A percentile compares a stretch with the other conserved stretches of the same genome.
Conservation (phyloP, 179 eudicot species). For the Monotropa hypopitys region DNA sequence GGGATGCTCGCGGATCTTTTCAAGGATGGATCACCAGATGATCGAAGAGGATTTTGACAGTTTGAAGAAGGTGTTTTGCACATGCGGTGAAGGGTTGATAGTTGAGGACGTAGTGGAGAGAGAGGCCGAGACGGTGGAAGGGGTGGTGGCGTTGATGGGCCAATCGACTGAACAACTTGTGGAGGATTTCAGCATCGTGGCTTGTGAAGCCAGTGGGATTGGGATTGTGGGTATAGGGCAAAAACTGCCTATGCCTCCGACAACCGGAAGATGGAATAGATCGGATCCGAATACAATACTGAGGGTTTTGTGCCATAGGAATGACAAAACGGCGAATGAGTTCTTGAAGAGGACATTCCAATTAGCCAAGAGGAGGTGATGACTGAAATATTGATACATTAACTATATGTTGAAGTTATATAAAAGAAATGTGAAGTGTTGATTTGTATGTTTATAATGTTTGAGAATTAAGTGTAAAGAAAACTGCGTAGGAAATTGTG, state of each 20-base stretch:
- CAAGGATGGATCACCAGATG: conserved; percentile 42
- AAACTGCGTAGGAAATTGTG: background rate
- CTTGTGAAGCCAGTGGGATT: conserved; percentile 57
- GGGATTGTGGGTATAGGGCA: conserved; percentile 42
- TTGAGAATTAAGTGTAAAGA: background rate
- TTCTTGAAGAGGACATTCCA: conserved; percentile 82
- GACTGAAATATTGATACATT: background rate
- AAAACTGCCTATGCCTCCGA: conserved; percentile 82
- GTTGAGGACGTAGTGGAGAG: conserved; percentile 56
- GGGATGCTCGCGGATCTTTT: conserved; percentile 49
- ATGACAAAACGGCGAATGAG: conserved; percentile 47
- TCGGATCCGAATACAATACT: conserved; percentile 80
- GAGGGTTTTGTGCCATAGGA: conserved; percentile 70
- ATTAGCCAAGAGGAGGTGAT: conserved; percentile 63
- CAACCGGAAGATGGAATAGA: conserved; percentile 71
- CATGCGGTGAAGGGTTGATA: conserved; percentile 47
- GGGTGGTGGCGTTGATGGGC: conserved; percentile 72
- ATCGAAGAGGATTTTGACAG: conserved; percentile 60
- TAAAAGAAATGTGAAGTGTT: conserved; percentile 2
- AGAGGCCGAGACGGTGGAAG: conserved; percentile 71
- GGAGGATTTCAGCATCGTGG: conserved; percentile 59
- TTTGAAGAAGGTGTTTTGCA: conserved; percentile 52
- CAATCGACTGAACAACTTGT: conserved; percentile 63
- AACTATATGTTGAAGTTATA: background rate
- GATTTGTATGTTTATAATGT: background rate